phyloP scores from a whole-genome alignment of 2,329 filamentous ascomycete genomes.

The Aureobasidium sp. region DNA sequence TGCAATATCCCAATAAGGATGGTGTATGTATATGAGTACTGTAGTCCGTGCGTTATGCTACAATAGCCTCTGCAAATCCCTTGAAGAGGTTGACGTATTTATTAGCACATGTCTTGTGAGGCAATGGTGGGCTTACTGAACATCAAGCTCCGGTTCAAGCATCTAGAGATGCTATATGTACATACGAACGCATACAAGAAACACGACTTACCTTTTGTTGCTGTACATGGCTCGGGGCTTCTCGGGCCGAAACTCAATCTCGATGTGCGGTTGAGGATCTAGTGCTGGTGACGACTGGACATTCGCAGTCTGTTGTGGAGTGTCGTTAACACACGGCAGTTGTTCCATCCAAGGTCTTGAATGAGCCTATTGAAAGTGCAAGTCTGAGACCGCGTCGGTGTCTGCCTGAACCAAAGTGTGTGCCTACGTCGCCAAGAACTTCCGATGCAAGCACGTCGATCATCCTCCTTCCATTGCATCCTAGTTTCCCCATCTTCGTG shows the following conservation, averaged over 20 bases:
- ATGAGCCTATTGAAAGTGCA: not conserved
- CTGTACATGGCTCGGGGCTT: not conserved
- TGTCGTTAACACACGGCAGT: too few species aligned
- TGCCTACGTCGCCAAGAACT: not conserved
- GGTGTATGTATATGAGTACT: not conserved
- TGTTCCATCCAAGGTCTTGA: not conserved
- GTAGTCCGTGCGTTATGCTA: not conserved
- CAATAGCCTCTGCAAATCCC: not conserved
- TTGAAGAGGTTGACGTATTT: not conserved
- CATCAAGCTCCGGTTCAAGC: too few species aligned
- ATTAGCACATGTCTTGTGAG: not conserved
- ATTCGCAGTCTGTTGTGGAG: not conserved
- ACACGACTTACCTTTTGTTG: too few species aligned
- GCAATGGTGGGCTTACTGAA: too few species aligned
- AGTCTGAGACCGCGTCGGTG: not conserved
- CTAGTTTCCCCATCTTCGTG: not conserved
- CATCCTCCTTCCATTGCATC: not conserved
- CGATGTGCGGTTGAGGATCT: too few species aligned
- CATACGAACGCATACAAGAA: too few species aligned
- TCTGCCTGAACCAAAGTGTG: not conserved
- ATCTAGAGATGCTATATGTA: too few species aligned
- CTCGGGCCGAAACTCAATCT: not conserved
- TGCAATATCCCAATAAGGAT: not conserved
- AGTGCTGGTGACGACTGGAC: not conserved
- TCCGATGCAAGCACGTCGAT: not conserved